These are phyloP conservation scores for Pulicaria dysenterica DNA, from an alignment of 129 eudicot species.

Conservation along the genomic window DNA sequence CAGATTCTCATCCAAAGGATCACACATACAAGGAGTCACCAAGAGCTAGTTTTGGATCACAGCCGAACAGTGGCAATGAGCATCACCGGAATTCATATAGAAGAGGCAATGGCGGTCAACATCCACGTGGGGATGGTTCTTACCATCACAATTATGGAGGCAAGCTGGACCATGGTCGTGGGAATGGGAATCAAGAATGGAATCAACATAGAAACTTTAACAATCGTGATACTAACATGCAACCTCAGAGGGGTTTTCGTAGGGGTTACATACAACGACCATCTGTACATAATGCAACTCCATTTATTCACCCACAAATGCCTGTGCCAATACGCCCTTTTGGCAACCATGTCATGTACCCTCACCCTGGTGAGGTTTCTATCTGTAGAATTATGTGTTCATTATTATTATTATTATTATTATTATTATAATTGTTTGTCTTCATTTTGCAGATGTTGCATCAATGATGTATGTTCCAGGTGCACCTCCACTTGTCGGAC, in stretches of 20 bases:
- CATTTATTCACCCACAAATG: conserved; percentile 51
- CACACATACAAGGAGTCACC: conserved; percentile 49
- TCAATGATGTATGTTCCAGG: conserved; percentile 51
- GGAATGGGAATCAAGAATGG: conserved; percentile 78
- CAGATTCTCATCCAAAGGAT: conserved; percentile 48
- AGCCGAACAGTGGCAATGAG: conserved; percentile 44
- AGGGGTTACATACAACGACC: conserved; percentile 54
- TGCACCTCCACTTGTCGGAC: conserved; percentile 47
- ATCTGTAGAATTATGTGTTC: background rate
- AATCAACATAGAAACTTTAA: conserved; percentile 53
- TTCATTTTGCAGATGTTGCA: conserved; percentile 52
- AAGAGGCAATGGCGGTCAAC: conserved; percentile 61
- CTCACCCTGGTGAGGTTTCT: conserved; percentile 63
- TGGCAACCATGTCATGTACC: conserved; percentile 53
- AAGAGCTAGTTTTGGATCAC: conserved; percentile 53
- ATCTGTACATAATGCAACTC: conserved; percentile 47
- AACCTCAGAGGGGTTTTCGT: conserved; percentile 54
- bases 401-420: background rate
- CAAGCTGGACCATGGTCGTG: conserved; percentile 55
- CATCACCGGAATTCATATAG: conserved; percentile 57
- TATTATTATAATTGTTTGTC: background rate
- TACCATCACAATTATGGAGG: conserved; percentile 57
- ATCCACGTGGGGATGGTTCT: conserved; percentile 66
- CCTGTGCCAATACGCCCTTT: conserved; percentile 55
- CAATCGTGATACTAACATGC: conserved; percentile 54